Percentiles rank a stretch among this genome's conserved stretches.
Conservation (phyloP, 257 asterid species). For the Eucommia ulmoides region DNA sequence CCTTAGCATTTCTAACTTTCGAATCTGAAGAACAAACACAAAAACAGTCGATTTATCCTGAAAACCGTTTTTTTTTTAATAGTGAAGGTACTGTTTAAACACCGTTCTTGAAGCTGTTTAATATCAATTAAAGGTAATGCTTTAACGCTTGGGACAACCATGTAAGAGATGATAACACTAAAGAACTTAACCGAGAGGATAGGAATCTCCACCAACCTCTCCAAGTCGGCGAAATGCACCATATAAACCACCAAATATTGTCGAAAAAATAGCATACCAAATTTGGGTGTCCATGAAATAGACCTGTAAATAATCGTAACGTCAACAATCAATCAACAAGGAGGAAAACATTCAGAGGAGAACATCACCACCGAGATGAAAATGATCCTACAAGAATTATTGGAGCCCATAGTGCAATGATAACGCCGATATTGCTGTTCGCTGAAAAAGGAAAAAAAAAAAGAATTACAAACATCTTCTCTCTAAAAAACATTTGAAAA, state of each 20-base stretch:
- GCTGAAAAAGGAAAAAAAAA: slow-evolving; percentile 51
- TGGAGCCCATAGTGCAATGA: slow-evolving; percentile 75
- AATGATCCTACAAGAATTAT: slow-evolving; percentile 49
- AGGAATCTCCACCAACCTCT: slow-evolving; percentile 50
- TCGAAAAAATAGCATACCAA: slow-evolving; percentile 86
- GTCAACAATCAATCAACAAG: not conserved
- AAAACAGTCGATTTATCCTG: slow-evolving; percentile 5
- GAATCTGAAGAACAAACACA: slow-evolving; percentile 49
- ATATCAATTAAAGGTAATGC: too few relatives aligned
- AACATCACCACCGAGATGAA: not conserved
- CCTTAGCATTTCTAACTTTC: slow-evolving; percentile 88
- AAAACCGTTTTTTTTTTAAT: too few relatives aligned
- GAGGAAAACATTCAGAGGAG: not conserved
- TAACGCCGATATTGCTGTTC: slow-evolving; percentile 51
- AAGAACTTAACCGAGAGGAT: too few relatives aligned
- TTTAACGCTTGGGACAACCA: too few relatives aligned
- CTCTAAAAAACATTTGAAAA: slow-evolving; percentile 12
- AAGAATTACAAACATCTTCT: too few relatives aligned
- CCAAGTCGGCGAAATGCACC: slow-evolving; percentile 98
- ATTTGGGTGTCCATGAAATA: slow-evolving; percentile 95
- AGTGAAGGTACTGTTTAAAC: too few relatives aligned
- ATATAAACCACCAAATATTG: slow-evolving; percentile 79
- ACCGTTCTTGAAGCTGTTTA: too few relatives aligned
- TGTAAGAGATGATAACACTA: too few relatives aligned
- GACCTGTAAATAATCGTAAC: slow-evolving; percentile 40